Evolutionary conservation across 371 early-diverging fungal species (phyloP).

Genomic region (Haplosporangium sp.): DNA sequence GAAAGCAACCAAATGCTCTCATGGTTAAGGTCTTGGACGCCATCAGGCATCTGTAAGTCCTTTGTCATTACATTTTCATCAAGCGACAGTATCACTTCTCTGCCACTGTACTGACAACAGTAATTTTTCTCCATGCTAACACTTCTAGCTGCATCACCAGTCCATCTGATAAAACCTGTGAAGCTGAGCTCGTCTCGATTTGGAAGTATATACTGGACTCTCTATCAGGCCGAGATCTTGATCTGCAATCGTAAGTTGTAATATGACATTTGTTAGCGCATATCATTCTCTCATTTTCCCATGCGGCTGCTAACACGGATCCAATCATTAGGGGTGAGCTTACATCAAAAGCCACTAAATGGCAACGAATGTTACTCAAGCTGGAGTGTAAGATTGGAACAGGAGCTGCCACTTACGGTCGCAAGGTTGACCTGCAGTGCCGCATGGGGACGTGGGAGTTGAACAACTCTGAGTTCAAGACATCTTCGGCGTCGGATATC

Average conservation of each 20-base stretch:
- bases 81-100: not conserved
- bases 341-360: slow-evolving; percentile 13
- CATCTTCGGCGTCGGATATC: not conserved
- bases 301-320: too few relatives aligned
- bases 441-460: slow-evolving; percentile 8
- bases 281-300: slow-evolving; percentile 1
- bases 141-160: slow-evolving; percentile 10
- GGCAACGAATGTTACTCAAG: slow-evolving; percentile 5
- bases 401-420: slow-evolving; percentile 5
- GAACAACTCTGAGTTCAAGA: slow-evolving; percentile 16
- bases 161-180: slow-evolving; percentile 2
- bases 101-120: too few relatives aligned
- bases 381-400: not conserved
- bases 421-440: slow-evolving; percentile 17
- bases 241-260: slow-evolving; percentile 14
- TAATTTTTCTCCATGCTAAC: too few relatives aligned
- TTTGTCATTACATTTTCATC: not conserved
- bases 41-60: slow-evolving; percentile 10
- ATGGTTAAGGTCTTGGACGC: slow-evolving; percentile 7
- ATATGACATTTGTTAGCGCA: not conserved
- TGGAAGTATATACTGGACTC: slow-evolving; percentile 14
- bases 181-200: not conserved
- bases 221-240: slow-evolving; percentile 5
- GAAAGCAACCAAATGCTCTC: slow-evolving; percentile 1
- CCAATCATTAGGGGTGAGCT: slow-evolving; percentile 19